A percentile compares a stretch with the other conserved stretches of the same genome.
Conservation (phyloP, 208 protist genomes). For the Leishmania amazonensis region DNA sequence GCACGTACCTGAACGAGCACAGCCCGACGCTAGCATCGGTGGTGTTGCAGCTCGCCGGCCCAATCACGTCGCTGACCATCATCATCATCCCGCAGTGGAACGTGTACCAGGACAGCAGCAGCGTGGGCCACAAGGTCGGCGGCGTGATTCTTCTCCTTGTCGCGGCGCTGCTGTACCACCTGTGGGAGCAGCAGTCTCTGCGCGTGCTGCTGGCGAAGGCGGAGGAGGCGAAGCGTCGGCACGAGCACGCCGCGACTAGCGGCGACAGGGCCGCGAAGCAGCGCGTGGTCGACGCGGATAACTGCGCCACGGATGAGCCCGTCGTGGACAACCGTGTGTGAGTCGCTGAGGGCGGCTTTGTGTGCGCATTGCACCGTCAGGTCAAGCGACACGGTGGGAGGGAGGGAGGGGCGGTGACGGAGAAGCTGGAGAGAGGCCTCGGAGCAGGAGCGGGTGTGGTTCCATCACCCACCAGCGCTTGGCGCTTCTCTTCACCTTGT, state of each 20-base stretch:
- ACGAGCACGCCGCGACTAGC: background rate
- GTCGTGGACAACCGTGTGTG: background rate
- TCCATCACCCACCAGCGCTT: background rate
- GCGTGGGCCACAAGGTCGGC: conserved; percentile 70
- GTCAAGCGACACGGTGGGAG: background rate
- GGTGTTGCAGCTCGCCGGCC: conserved; percentile 76
- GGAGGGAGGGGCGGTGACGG: background rate
- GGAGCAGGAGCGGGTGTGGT: background rate
- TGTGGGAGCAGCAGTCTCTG: conserved; percentile 78
- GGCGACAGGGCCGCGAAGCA: background rate
- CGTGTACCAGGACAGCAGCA: conserved; percentile 61
- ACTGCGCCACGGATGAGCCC: background rate
- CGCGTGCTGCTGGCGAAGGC: conserved; percentile 24
- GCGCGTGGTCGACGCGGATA: background rate
- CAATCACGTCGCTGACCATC: conserved; percentile 74
- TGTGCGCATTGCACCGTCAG: background rate
- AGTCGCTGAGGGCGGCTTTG: background rate
- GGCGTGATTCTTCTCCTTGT: conserved; percentile 69
- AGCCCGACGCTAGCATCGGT: conserved; percentile 84
- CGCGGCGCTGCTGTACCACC: conserved; percentile 68
- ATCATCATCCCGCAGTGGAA: conserved; percentile 83
- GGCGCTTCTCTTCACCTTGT: background rate
- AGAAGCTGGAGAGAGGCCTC: background rate
- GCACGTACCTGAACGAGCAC: conserved; percentile 83
- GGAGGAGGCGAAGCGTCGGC: conserved; percentile 24